Conservation (phyloP, 1,139 yeast species). For the Debaryomycetaceae sp. region DNA sequence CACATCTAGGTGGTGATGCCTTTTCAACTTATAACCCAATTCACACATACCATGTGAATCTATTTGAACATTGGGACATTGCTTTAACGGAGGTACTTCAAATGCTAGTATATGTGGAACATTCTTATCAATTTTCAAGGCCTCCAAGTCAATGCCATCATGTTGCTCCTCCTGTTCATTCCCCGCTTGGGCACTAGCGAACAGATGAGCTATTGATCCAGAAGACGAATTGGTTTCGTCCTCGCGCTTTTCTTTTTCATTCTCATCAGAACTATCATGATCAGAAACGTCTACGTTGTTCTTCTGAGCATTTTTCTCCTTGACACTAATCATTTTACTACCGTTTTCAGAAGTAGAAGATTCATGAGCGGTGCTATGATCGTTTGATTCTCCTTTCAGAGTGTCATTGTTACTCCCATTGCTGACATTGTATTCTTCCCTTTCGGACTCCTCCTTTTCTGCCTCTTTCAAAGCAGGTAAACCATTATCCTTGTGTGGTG, state of each 20-base stretch:
- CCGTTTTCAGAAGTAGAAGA: not conserved
- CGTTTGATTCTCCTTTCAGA: not conserved
- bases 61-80: conserved; percentile 16
- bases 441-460: conserved; percentile 4
- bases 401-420: not conserved
- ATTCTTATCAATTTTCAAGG: not conserved
- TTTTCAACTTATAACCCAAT: conserved; percentile 42
- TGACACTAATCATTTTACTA: too few species aligned
- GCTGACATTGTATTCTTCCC: not conserved
- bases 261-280: not conserved
- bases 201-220: not conserved
- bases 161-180: not conserved
- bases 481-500: conserved; percentile 3
- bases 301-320: not conserved
- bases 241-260: not conserved
- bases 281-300: not conserved
- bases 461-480: conserved; percentile 24
- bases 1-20: conserved; percentile 44
- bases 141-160: not conserved
- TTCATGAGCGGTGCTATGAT: not conserved
- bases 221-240: not conserved
- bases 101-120: not conserved
- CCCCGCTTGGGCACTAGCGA: not conserved
- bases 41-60: conserved; percentile 38
- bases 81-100: conserved; percentile 3